These are phyloP conservation scores for Vitis hybrid DNA, from an alignment of 177 flowering plant genomes.

Conservation along the genomic window DNA sequence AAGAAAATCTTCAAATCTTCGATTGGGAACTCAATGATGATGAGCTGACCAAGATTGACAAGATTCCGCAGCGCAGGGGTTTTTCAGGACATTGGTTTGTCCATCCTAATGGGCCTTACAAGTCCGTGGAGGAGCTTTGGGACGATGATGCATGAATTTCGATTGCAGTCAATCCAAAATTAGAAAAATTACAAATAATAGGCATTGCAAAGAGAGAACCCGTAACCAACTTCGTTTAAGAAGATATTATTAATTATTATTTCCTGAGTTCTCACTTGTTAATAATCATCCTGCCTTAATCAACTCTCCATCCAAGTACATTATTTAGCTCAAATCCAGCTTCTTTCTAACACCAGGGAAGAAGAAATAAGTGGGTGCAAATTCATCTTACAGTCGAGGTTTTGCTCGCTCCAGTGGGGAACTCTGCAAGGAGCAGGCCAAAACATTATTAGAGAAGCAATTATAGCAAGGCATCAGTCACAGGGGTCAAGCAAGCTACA, in stretches of 20 bases:
- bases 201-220: not conserved
- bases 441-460: not conserved
- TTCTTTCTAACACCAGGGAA: not conserved
- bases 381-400: slow-evolving; percentile 46
- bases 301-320: not conserved
- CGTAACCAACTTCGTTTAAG: not conserved
- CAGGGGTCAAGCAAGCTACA: too few relatives aligned
- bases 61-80: too few relatives aligned
- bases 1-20: slow-evolving; percentile 8
- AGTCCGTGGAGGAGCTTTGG: too few relatives aligned
- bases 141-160: too few relatives aligned
- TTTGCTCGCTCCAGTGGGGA: slow-evolving; percentile 40
- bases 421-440: slow-evolving; percentile 42
- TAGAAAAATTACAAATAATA: not conserved
- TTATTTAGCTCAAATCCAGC: slow-evolving; percentile 1
- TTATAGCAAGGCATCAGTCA: not conserved
- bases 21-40: slow-evolving; percentile 9
- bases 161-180: too few relatives aligned
- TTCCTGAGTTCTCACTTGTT: not conserved
- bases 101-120: too few relatives aligned
- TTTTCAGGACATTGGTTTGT: not conserved
- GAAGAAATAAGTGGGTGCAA: not conserved
- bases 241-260: not conserved
- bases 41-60: not conserved
- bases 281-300: not conserved